Evolutionary conservation across 2,329 filamentous ascomycete genomes (phyloP).

Genomic region (Ceratocystis ficicola): DNA sequence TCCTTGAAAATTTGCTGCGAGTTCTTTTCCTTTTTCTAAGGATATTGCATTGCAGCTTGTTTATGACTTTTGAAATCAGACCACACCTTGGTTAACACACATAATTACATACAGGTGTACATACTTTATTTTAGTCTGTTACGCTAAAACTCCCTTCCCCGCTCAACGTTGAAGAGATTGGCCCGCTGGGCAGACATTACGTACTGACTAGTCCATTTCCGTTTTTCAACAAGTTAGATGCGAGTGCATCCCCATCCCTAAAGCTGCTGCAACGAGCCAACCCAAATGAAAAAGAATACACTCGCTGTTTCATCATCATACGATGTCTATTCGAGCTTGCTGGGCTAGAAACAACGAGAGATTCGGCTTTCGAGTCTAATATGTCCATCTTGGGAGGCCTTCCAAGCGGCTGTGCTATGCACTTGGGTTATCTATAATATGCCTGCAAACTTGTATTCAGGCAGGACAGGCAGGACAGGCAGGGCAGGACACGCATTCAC

Average conservation of each 20-base stretch:
- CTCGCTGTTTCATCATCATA: slow-evolving; percentile 10
- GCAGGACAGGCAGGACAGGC: no score
- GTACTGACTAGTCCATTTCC: neutral
- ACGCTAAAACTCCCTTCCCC: neutral
- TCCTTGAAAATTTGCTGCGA: no score
- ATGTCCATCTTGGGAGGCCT: neutral
- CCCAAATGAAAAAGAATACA: neutral
- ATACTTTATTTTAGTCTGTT: neutral
- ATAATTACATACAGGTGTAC: neutral
- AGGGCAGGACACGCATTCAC: no score
- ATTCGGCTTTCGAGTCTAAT: no score
- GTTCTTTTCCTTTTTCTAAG: neutral
- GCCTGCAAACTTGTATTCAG: no score
- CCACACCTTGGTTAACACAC: neutral
- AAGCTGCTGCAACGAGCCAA: neutral
- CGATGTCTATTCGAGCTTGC: neutral
- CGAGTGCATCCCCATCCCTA: neutral
- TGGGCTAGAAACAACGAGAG: neutral
- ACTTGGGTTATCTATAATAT: no score
- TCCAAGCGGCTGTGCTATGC: no score
- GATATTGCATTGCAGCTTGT: neutral
- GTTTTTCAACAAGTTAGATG: neutral
- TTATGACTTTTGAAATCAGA: neutral
- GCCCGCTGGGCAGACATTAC: neutral
- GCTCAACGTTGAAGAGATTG: neutral